A percentile compares a stretch with the other conserved stretches of the same genome.
phyloP scores from a whole-genome alignment of 768 basidiomycete genomes.

The Serendipita sp. region DNA sequence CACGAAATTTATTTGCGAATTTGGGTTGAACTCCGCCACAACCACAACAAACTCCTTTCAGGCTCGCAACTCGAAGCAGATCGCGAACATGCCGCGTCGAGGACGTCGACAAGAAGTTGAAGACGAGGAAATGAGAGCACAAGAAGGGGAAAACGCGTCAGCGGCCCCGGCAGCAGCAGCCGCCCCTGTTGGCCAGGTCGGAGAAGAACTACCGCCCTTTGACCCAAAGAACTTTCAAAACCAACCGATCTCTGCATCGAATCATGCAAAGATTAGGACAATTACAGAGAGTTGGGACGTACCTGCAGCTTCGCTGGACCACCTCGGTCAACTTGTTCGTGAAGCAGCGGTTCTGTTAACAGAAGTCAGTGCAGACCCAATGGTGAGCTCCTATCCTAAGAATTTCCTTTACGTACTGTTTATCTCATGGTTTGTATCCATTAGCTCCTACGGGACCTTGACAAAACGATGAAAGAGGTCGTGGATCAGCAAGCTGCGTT shows the following conservation, averaged over 20 bases:
- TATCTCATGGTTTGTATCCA: background rate
- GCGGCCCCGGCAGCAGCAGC: background rate
- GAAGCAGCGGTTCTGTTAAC: conserved; percentile 44
- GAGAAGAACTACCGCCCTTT: background rate
- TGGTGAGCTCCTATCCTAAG: conserved; percentile 28
- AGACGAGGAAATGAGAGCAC: background rate
- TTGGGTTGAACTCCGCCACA: background rate
- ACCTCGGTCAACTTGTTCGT: conserved; percentile 23
- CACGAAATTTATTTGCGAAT: too few species aligned
- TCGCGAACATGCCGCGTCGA: background rate
- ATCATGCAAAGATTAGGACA: conserved; percentile 7
- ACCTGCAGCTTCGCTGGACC: background rate
- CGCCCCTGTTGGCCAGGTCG: background rate
- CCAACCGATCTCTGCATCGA: background rate
- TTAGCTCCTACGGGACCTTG: conserved; percentile 35
- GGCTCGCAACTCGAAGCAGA: background rate
- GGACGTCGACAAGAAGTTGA: background rate
- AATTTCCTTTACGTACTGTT: too few species aligned
- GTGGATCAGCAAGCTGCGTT: conserved; percentile 54
- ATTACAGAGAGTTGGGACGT: conserved; percentile 9
- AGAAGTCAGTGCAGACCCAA: conserved; percentile 38
- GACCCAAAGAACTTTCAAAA: background rate
- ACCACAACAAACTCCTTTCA: too few species aligned
- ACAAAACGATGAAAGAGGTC: conserved; percentile 48
- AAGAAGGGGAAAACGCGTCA: background rate